Evolutionary conservation across 176 grass and related monocot genomes (phyloP).

Genomic region (Tuctoria greenei): DNA sequence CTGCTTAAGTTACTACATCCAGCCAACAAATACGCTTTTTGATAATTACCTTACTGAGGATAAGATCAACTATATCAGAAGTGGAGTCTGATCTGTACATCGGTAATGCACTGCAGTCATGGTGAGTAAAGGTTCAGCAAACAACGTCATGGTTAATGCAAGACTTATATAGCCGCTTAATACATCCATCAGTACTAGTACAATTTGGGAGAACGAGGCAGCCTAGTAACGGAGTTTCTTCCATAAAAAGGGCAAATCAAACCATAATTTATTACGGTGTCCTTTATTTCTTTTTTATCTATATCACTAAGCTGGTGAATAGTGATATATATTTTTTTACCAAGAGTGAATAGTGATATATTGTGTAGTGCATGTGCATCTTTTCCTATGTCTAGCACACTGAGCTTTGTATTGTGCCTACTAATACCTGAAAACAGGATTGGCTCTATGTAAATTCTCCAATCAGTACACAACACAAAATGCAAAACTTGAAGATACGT

Average conservation of each 20-base stretch:
- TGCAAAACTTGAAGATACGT: not conserved
- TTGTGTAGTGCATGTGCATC: not conserved
- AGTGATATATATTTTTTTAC: not conserved
- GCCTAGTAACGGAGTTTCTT: not conserved
- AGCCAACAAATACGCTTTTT: not conserved
- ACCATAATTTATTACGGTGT: not conserved
- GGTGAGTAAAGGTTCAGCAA: constrained; percentile 20
- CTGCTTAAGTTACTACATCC: not conserved
- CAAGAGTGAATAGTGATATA: too few species aligned
- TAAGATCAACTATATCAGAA: constrained; percentile 73
- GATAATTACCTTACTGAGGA: constrained; percentile 64
- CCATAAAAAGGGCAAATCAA: not conserved
- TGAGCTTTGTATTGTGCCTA: not conserved
- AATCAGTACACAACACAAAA: not conserved
- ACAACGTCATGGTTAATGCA: not conserved
- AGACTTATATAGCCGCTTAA: not conserved
- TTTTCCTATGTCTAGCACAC: not conserved
- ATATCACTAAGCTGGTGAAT: not conserved
- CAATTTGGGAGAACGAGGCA: not conserved
- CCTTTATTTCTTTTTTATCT: not conserved
- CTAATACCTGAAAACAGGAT: not conserved
- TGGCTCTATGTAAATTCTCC: not conserved
- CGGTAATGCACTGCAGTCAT: constrained; percentile 44
- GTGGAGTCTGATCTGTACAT: constrained; percentile 55
- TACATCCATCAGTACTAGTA: not conserved